Percentiles rank a stretch among this genome's conserved stretches.
phyloP scores from a whole-genome alignment of 257 asterid species.

The Solanum etuberosum region DNA sequence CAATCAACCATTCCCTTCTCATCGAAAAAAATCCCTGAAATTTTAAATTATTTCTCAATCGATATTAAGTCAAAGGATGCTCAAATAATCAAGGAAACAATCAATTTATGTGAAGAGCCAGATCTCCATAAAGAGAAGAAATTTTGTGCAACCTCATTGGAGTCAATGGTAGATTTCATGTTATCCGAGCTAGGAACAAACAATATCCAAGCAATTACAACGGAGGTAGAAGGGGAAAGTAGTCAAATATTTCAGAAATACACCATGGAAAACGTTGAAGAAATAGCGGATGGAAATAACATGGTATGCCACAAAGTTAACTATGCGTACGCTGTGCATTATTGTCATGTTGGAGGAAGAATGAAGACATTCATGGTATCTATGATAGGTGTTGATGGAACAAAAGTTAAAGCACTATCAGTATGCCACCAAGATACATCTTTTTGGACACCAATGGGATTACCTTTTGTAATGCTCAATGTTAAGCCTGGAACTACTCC shows the following conservation, averaged over 20 bases:
- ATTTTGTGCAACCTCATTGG: background rate
- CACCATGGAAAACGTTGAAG: background rate
- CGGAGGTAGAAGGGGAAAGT: background rate
- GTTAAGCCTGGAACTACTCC: no score
- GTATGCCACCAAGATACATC: no score
- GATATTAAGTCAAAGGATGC: background rate
- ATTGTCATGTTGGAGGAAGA: no score
- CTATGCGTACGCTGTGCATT: background rate
- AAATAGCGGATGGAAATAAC: background rate
- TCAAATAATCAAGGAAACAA: background rate
- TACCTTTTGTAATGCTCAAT: no score
- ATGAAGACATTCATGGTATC: no score
- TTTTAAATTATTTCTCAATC: background rate
- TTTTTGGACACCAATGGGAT: no score
- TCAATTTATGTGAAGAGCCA: background rate
- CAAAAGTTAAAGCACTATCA: no score
- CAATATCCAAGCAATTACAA: background rate
- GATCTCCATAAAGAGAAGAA: background rate
- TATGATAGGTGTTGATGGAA: no score
- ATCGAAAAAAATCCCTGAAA: background rate
- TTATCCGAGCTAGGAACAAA: background rate
- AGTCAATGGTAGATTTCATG: background rate
- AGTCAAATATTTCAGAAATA: background rate
- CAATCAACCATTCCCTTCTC: conserved; percentile 6
- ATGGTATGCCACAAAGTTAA: background rate